phyloP scores from a whole-genome alignment of 2,329 filamentous ascomycete genomes.

The Paraphaeosphaeria sporulosa region DNA sequence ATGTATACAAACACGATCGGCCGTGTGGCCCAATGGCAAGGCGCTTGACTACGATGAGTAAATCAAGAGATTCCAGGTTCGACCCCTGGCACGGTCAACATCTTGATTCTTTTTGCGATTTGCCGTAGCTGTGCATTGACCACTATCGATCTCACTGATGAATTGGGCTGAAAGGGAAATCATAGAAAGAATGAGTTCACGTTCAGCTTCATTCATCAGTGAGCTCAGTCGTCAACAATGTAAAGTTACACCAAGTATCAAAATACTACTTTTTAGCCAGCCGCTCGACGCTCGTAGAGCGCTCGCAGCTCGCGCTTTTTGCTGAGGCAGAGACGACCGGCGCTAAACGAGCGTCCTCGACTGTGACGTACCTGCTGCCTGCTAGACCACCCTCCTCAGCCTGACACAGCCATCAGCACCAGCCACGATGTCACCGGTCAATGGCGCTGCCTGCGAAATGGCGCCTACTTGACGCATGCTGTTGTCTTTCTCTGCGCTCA shows the following conservation, averaged over 20 bases:
- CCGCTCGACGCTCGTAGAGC: too few species aligned
- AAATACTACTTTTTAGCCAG: too few species aligned
- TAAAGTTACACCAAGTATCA: too few species aligned
- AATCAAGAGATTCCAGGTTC: slow-evolving; percentile 16
- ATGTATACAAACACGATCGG: not conserved
- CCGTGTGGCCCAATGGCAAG: slow-evolving; percentile 64
- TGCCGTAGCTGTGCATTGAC: too few species aligned
- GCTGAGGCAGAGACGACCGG: not conserved
- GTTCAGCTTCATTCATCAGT: too few species aligned
- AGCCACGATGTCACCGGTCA: slow-evolving; percentile 3
- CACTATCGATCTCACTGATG: too few species aligned
- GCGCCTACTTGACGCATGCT: slow-evolving; percentile 10
- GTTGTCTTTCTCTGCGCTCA: slow-evolving; percentile 3
- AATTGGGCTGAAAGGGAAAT: too few species aligned
- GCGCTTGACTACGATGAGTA: slow-evolving; percentile 62
- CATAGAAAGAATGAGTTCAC: too few species aligned
- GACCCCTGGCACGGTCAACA: slow-evolving; percentile 12
- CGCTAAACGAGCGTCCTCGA: not conserved
- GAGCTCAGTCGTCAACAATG: too few species aligned
- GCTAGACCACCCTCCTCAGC: not conserved
- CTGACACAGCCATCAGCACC: not conserved
- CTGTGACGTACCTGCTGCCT: slow-evolving; percentile 1
- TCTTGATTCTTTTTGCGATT: not conserved
- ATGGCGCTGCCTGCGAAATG: slow-evolving; percentile 3
- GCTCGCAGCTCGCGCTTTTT: not conserved